phyloP scores from a whole-genome alignment of 2,329 filamentous ascomycete species.

The Arthroderma sp. region DNA sequence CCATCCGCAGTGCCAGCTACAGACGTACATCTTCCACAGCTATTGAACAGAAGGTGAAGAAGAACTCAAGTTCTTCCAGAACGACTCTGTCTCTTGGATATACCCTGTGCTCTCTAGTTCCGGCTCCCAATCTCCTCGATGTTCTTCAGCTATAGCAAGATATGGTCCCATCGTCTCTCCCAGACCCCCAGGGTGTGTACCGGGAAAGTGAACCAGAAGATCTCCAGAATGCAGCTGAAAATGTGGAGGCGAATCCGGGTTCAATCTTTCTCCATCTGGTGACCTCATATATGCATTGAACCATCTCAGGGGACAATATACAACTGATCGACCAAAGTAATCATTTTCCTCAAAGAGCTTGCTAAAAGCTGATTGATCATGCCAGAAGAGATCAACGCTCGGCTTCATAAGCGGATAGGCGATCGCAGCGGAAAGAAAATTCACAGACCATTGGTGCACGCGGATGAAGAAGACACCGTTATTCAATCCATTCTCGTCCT shows the following conservation, averaged over 20 bases:
- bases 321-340: conserved; percentile 9
- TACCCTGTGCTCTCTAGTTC: conserved; percentile 7
- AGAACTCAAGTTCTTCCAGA: conserved; percentile 6
- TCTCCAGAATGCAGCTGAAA: conserved; percentile 10
- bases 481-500: conserved; percentile 24
- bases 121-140: conserved; percentile 8
- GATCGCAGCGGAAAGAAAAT: conserved; percentile 18
- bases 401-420: conserved; percentile 16
- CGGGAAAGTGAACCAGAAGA: conserved; percentile 12
- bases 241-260: conserved; percentile 1
- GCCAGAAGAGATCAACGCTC: conserved; percentile 12
- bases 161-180: conserved; percentile 8
- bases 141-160: conserved; percentile 8
- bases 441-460: conserved; percentile 22
- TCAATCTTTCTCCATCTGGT: neutral
- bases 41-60: too few species aligned
- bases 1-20: too few species aligned
- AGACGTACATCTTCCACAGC: too few species aligned
- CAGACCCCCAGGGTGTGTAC: conserved; percentile 3
- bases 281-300: conserved; percentile 11
- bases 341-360: conserved; percentile 8
- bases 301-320: conserved; percentile 11
- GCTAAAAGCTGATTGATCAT: conserved; percentile 11
- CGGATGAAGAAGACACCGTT: conserved; percentile 23
- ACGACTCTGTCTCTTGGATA: conserved; percentile 5